Evolutionary conservation across 148 eudicot genomes (phyloP), one percentile per base, ranked within the genome.

Genomic region (Rheum nobile): DNA sequence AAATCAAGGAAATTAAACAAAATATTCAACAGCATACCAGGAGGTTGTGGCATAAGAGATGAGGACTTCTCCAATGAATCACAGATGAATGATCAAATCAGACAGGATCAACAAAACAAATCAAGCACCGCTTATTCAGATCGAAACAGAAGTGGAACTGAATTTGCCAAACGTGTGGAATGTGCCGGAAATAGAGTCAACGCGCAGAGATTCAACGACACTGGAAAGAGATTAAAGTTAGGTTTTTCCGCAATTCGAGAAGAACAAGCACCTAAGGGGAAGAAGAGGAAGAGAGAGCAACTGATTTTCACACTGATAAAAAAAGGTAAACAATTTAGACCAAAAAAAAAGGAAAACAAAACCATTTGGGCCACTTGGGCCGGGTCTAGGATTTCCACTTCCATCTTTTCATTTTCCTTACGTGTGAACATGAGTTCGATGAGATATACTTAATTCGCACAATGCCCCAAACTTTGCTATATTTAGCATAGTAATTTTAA

Each of bases 21-120:
- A 65, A 24, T 5, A 32, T 31, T 65, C n/a, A 65, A 32, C 19
- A 31, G 70, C 70, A 65, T 65, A 65, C 70, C 70, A 16, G 35
- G 67, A 11, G 19, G 35, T 31, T 61, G 10, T 50, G 26, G 24
- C 3, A 32, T 34, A 34, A 2, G 70, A 24, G 32, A 2, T 17
- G 70, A 31, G 2, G 8, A 34, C 14, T 65, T 16, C 21, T 65
- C 9, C 21, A 7, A 34, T 14, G 39, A 65, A 32, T 65, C 22
- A 65, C 21, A 65, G 39, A 65, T 34, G 70, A 65, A 65, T 34
- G 22, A 65, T 65, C 70, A 65, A 65, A 65, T 34, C 39, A 34
- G 70, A 65, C 10, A 65, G 21, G 39, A 65, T 31, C 10, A 65
- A 17, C 21, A 34, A 17, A 16, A 6, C 10, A 65, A 34, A 19